phyloP scores from a whole-genome alignment of 805 yeast species.

The Kodamaea restingae region DNA sequence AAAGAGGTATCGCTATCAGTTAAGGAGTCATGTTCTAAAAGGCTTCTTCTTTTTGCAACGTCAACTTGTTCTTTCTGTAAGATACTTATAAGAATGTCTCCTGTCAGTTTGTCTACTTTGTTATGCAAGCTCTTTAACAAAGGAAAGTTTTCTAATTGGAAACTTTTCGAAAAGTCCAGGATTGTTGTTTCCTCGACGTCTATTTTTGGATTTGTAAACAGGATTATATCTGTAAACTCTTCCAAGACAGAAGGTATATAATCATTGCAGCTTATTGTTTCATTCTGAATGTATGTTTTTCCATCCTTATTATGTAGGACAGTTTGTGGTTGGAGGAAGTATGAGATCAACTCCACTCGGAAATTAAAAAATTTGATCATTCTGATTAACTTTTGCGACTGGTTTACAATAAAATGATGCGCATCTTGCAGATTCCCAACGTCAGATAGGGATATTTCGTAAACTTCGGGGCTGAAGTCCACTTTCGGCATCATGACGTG shows the following conservation, averaged over 20 bases:
- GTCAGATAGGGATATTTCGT: constrained; percentile 9
- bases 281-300: constrained; percentile 12
- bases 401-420: constrained; percentile 18
- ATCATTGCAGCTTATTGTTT: constrained; percentile 8
- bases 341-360: constrained; percentile 25
- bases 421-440: constrained; percentile 12
- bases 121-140: constrained; percentile 12
- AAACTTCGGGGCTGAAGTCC: constrained; percentile 24
- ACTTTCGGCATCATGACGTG: constrained; percentile 29
- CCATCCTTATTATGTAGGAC: constrained; percentile 16
- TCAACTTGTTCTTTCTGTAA: constrained; percentile 12
- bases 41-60: constrained; percentile 3
- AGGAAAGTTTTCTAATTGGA: constrained; percentile 19
- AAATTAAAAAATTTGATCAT: constrained; percentile 31
- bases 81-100: constrained; percentile 1
- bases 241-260: constrained; percentile 1
- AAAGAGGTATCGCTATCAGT: neutral
- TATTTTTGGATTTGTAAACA: constrained; percentile 15
- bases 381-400: constrained; percentile 27
- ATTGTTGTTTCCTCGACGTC: constrained; percentile 17
- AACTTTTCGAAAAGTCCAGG: constrained; percentile 11
- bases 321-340: constrained; percentile 18
- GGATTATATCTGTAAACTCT: constrained; percentile 14
- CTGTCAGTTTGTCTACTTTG: constrained; percentile 3
- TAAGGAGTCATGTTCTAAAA: constrained; percentile 9